These are phyloP conservation scores for Tetrahymena thermophila DNA, from an alignment of 73 alveolate genomes.

Conservation along the genomic window DNA sequence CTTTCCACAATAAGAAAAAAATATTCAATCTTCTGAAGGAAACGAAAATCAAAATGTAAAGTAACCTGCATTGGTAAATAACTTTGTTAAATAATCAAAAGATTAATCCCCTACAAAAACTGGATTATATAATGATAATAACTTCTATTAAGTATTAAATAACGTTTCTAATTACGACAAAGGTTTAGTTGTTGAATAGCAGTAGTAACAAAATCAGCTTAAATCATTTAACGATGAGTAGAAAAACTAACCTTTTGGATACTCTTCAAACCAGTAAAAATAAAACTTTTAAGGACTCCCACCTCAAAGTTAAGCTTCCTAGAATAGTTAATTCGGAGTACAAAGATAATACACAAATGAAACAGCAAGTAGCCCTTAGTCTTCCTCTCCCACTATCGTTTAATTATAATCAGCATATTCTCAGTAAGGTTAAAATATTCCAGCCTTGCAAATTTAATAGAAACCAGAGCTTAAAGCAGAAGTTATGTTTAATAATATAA, in stretches of 20 bases:
- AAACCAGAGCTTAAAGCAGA: neutral
- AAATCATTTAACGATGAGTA: neutral
- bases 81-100: neutral
- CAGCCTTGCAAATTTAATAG: neutral
- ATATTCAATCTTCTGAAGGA: neutral
- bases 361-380: neutral
- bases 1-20: neutral
- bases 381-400: neutral
- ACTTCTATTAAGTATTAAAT: neutral
- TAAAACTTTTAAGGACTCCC: neutral
- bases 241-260: neutral
- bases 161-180: neutral
- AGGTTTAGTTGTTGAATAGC: neutral
- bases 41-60: neutral
- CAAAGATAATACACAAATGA: neutral
- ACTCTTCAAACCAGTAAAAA: neutral
- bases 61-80: neutral
- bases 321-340: neutral
- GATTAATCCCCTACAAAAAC: neutral
- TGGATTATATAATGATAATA: neutral
- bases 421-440: neutral
- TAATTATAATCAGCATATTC: neutral
- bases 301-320: neutral
- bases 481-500: neutral
- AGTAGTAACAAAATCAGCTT: neutral